Percentiles rank a stretch among this genome's conserved stretches.
Conservation (phyloP, 2,329 filamentous ascomycete genomes). For the Cucurbitaria berberidis region DNA sequence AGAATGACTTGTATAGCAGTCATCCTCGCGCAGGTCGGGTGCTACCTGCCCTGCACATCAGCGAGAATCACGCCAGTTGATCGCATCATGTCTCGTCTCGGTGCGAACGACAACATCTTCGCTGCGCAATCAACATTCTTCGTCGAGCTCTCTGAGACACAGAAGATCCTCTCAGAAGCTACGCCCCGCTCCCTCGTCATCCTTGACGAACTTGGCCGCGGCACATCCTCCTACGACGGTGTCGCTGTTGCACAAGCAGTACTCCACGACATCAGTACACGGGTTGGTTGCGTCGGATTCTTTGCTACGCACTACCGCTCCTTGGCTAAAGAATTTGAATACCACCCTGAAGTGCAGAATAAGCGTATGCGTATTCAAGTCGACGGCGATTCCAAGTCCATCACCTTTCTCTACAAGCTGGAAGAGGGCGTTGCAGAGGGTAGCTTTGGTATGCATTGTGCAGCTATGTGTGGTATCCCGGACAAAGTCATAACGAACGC, state of each 20-base stretch:
- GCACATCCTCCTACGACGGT: constrained; percentile 93
- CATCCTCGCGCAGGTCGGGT: constrained; percentile 96
- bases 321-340: constrained; percentile 86
- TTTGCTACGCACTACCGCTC: constrained; percentile 98
- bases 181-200: constrained; percentile 95
- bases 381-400: constrained; percentile 78
- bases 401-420: constrained; percentile 96
- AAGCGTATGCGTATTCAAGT: constrained; percentile 95
- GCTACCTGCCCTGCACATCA: constrained; percentile 82
- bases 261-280: constrained; percentile 91
- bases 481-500: constrained; percentile 81
- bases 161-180: constrained; percentile 95
- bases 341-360: constrained; percentile 84
- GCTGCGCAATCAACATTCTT: constrained; percentile 98
- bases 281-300: constrained; percentile 93
- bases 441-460: constrained; percentile 98
- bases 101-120: constrained; percentile 98
- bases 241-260: constrained; percentile 96
- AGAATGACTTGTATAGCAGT: constrained; percentile 97
- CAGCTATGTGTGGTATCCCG: constrained; percentile 95
- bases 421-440: constrained; percentile 94
- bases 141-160: constrained; percentile 94
- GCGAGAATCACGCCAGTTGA: constrained; percentile 89
- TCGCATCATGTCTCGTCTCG: constrained; percentile 97
- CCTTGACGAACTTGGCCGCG: constrained; percentile 92